Conservation (phyloP, 495 filamentous ascomycete species). For the Aspergillus affinis region DNA sequence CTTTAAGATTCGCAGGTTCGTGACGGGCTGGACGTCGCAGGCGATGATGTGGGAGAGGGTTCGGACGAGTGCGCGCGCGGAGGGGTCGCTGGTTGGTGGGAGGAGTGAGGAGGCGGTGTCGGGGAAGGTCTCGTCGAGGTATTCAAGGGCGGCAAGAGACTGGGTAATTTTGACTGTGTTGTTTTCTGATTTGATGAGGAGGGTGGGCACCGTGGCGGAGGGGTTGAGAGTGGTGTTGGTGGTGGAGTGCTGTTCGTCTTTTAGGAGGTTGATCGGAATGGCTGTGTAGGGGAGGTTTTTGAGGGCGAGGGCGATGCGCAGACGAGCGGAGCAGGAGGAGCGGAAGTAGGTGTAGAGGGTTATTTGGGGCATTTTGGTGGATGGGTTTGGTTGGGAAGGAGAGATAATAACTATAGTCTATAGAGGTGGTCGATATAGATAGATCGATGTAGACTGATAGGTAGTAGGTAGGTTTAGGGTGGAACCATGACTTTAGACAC, state of each 20-base stretch:
- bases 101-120: conserved; percentile 31
- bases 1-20: conserved; percentile 48
- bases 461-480: neutral
- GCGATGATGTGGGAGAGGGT: conserved; percentile 47
- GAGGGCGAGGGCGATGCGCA: conserved; percentile 51
- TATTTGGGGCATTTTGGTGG: conserved; percentile 29
- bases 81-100: conserved; percentile 28
- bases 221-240: conserved; percentile 43
- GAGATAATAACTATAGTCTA: neutral
- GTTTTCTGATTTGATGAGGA: conserved; percentile 30
- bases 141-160: conserved; percentile 54
- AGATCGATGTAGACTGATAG: conserved; percentile 4
- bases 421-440: neutral
- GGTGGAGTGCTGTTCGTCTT: conserved; percentile 39
- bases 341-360: conserved; percentile 56
- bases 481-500: too few relatives aligned
- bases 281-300: conserved; percentile 44
- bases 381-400: neutral
- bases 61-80: conserved; percentile 38
- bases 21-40: conserved; percentile 50
- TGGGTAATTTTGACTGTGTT: conserved; percentile 43
- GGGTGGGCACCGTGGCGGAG: conserved; percentile 50
- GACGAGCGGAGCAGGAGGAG: conserved; percentile 54
- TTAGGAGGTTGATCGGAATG: conserved; percentile 46
- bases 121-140: conserved; percentile 49